phyloP scores from a whole-genome alignment of 306 rosid species.

The Rosa multiflora region DNA sequence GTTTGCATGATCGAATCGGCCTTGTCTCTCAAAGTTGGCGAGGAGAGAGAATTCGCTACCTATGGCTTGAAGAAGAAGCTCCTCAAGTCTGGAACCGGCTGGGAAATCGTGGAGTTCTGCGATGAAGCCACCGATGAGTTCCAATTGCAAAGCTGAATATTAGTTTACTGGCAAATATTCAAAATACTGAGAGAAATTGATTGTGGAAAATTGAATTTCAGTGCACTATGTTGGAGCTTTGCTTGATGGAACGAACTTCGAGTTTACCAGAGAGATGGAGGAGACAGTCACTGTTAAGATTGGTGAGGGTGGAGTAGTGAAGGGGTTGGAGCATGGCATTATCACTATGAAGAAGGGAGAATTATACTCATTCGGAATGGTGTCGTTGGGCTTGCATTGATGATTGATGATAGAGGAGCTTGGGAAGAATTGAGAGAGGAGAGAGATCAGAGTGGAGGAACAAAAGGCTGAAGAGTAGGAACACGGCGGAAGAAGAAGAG shows the following conservation, averaged over 20 bases:
- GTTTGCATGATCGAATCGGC: conserved; percentile 47
- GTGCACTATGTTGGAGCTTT: conserved; percentile 58
- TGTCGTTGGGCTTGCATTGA: no score
- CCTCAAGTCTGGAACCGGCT: conserved; percentile 50
- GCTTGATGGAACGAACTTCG: conserved; percentile 48
- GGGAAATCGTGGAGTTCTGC: conserved; percentile 55
- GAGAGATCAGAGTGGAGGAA: no score
- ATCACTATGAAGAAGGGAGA: conserved; percentile 64
- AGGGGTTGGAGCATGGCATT: conserved; percentile 55
- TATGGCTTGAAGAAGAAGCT: conserved; percentile 53
- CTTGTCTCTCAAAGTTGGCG: conserved; percentile 63
- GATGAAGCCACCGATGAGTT: conserved; percentile 54
- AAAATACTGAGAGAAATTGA: neutral
- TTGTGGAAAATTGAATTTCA: conserved; percentile 17
- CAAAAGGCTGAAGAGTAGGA: no score
- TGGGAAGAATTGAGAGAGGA: no score
- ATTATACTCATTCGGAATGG: no score
- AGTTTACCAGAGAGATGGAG: conserved; percentile 47
- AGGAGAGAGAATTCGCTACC: conserved; percentile 49
- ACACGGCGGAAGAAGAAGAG: no score
- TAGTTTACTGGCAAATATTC: neutral
- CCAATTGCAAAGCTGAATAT: neutral
- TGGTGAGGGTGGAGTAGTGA: conserved; percentile 51
- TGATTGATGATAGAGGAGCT: no score
- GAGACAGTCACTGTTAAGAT: conserved; percentile 45